Percentiles rank a stretch among this genome's conserved stretches.
phyloP scores from a whole-genome alignment of 129 eudicot genomes.

The Deinandra increscens region DNA sequence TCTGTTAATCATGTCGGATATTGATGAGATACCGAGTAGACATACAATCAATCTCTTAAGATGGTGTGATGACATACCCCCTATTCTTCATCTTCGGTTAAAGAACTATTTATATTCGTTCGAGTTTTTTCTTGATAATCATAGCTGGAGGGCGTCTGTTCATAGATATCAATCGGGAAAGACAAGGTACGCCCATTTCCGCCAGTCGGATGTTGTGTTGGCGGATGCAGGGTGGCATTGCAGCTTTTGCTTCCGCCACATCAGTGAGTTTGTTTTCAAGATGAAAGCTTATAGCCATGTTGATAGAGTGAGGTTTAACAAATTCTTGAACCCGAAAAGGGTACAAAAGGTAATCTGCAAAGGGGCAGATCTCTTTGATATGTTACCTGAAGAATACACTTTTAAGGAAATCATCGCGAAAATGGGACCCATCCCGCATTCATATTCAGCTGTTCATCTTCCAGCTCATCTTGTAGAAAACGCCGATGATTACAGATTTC shows the following conservation, averaged over 20 bases:
- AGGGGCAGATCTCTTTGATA: constrained; percentile 75
- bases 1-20: constrained; percentile 8
- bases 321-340: constrained; percentile 62
- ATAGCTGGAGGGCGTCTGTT: constrained; percentile 86
- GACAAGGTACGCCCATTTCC: constrained; percentile 76
- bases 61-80: constrained; percentile 8
- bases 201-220: constrained; percentile 73
- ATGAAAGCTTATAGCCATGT: constrained; percentile 86
- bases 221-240: constrained; percentile 99
- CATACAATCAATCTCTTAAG: constrained; percentile 10
- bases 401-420: constrained; percentile 80
- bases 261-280: constrained; percentile 79
- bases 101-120: constrained; percentile 13
- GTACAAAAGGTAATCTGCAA: constrained; percentile 63
- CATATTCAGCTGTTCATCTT: constrained; percentile 81
- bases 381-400: constrained; percentile 86
- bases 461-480: constrained; percentile 69
- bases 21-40: constrained; percentile 7
- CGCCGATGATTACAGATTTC: constrained; percentile 65
- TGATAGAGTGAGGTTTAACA: constrained; percentile 67
- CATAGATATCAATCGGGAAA: constrained; percentile 70
- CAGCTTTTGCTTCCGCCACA: constrained; percentile 78
- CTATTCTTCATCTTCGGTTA: constrained; percentile 5
- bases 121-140: constrained; percentile 44
- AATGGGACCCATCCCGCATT: constrained; percentile 93